A percentile compares a stretch with the other conserved stretches of the same genome.
These are phyloP conservation scores for Solanum chiquidenum DNA, from an alignment of 257 asterid species.

Conservation along the genomic window DNA sequence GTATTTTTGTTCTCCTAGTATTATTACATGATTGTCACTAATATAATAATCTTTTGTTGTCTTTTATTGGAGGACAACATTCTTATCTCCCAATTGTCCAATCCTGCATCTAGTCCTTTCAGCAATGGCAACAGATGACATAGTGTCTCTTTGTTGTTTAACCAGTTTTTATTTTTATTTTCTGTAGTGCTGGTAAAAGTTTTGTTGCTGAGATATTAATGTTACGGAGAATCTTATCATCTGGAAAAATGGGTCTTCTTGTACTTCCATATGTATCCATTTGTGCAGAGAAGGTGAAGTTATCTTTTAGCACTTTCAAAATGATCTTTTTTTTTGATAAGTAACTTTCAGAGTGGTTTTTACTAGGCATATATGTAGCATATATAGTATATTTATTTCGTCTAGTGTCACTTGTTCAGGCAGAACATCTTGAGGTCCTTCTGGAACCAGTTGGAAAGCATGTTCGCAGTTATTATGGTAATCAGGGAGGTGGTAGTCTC, in stretches of 20 bases:
- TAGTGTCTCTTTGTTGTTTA: background rate
- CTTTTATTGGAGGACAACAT: background rate
- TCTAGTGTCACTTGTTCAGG: slow-evolving; percentile 27
- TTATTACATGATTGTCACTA: background rate
- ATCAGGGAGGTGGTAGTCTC: slow-evolving; percentile 92
- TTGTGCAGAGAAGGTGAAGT: slow-evolving; percentile 82
- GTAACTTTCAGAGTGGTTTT: background rate
- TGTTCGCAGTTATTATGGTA: slow-evolving; percentile 96
- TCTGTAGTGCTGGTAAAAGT: slow-evolving; percentile 89
- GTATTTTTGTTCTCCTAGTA: background rate
- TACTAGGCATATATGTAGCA: background rate
- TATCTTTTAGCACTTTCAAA: background rate
- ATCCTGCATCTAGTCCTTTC: background rate
- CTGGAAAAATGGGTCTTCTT: slow-evolving; percentile 88
- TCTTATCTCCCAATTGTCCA: background rate
- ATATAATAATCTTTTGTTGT: background rate
- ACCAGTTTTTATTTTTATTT: background rate
- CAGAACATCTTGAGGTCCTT: slow-evolving; percentile 89
- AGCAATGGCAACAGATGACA: background rate
- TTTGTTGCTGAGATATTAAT: slow-evolving; percentile 94
- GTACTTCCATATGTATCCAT: slow-evolving; percentile 95
- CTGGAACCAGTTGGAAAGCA: slow-evolving; percentile 77
- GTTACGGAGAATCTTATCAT: slow-evolving; percentile 74
- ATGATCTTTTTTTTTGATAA: background rate
- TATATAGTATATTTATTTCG: background rate